Conservation (phyloP, 2,329 filamentous ascomycete genomes). For the Chaetomium olivaceum region DNA sequence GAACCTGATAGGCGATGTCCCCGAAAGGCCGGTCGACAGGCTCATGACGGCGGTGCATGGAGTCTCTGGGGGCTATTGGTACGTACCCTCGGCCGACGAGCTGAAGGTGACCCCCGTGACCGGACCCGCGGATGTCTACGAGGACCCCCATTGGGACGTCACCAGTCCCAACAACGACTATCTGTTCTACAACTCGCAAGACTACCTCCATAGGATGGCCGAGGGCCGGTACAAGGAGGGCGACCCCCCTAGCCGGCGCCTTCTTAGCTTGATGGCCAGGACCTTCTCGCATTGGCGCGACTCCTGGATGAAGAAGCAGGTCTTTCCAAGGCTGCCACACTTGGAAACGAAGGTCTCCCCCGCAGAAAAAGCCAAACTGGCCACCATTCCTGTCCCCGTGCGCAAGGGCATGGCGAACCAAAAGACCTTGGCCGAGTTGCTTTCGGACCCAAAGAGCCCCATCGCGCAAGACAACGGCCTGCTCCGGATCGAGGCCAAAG, state of each 20-base stretch:
- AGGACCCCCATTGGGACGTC: background rate
- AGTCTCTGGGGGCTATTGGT: background rate
- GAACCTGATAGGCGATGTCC: background rate
- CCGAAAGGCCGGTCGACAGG: background rate
- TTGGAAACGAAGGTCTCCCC: background rate
- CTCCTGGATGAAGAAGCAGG: constrained; percentile 1
- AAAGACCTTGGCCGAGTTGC: background rate
- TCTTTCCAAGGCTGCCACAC: background rate
- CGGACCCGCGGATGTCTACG: background rate
- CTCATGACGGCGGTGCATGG: background rate
- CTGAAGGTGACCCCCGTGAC: background rate
- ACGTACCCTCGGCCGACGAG: background rate
- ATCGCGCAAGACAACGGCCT: background rate
- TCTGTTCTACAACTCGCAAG: background rate
- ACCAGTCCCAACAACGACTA: background rate
- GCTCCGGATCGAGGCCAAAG: background rate
- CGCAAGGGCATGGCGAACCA: background rate
- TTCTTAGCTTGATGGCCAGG: background rate
- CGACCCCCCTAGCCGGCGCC: background rate
- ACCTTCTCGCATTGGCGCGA: constrained; percentile 2
- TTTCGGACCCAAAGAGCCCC: background rate
- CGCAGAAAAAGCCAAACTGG: background rate
- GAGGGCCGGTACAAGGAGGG: background rate
- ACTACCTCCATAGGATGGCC: background rate
- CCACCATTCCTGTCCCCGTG: background rate